These are phyloP conservation scores for Chloranthus sessilifolius DNA, from an alignment of 164 flowering plant species.

Conservation along the genomic window DNA sequence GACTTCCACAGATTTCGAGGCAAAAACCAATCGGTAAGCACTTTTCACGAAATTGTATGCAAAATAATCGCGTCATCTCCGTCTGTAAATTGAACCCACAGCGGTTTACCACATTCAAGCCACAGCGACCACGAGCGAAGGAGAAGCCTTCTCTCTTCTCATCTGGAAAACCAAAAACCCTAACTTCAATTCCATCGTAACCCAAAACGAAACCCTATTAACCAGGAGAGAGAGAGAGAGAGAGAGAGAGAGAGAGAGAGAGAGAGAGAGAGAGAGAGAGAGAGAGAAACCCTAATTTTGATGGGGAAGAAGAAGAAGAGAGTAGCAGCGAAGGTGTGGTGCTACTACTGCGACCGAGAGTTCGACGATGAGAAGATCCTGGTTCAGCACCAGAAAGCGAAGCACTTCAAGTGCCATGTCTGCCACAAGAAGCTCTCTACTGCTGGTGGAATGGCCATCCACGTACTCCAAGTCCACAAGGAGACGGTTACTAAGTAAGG, in stretches of 20 bases:
- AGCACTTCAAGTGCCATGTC: conserved; percentile 95
- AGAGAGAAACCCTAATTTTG: no score
- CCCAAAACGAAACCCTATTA: conserved; percentile 1
- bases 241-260: not conserved
- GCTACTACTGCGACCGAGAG: conserved; percentile 96
- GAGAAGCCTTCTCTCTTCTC: no score
- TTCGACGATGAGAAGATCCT: conserved; percentile 98
- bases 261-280: conserved; percentile 1
- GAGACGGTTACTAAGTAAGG: conserved; percentile 84
- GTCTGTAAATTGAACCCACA: no score
- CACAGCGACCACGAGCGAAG: no score
- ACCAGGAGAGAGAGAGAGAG: no score
- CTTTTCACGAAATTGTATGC: no score
- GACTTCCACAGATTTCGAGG: no score
- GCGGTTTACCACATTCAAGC: no score
- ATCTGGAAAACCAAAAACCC: no score
- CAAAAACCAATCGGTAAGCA: no score
- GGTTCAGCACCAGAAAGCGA: conserved; percentile 99
- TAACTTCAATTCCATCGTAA: no score
- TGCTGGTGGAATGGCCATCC: conserved; percentile 96
- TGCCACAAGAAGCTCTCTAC: conserved; percentile 99
- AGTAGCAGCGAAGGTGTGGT: conserved; percentile 77
- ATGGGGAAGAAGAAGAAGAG: conserved; percentile 81
- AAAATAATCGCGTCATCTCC: no score
- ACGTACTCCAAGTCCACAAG: conserved; percentile 97